Evolutionary conservation across 352 stramenopile species (phyloP), one percentile per base, ranked within the genome.

Genomic region (Halophytophthora batemanensis): DNA sequence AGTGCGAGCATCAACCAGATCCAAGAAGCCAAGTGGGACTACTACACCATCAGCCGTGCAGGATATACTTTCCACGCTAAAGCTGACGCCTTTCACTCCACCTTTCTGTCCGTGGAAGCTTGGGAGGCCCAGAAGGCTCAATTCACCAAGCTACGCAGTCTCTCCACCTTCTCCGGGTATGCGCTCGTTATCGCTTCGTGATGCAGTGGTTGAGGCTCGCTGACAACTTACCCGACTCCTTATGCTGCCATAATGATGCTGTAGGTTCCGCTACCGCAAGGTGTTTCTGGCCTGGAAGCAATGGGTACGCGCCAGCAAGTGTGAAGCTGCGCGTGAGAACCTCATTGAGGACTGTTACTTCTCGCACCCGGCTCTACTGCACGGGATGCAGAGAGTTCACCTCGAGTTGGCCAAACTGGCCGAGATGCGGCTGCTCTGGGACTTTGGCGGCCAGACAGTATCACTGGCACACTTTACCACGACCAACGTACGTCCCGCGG

Each of bases 181-280:
- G 57, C 40, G 11, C 4, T 45, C n/a, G 25, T 8, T 31, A 31
- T 31, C 25, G 8, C 25, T 4, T 4, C 25, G 4, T 31, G 25
- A 31, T 31, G 25, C 25, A 31, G 25, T 31, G 4, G 4, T 4
- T 31, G 25, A 10, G 8, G 4, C 25, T 31, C 25, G 25, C 8
- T 31, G 25, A 10, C 25, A 8, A 4, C 25, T 31, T 8, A 31
- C 25, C 25, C 4, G 8, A 31, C 8, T 31, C 25, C 25, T 8
- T 8, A 8, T 31, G 25, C 25, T 31, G 25, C 8, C 4, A 18
- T 23, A 11, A 6, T 41, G 15, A 31, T 47, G 50, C 25, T 37
- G 28, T 41, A 89, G 77, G 1, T 89, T 89, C 45, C 73, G 77
- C 1, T 89, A 86, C 38, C 73, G 75, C 1, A 87, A 89, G 50